Conservation (phyloP, 352 stramenopile species). For the Phytophthora capsici region DNA sequence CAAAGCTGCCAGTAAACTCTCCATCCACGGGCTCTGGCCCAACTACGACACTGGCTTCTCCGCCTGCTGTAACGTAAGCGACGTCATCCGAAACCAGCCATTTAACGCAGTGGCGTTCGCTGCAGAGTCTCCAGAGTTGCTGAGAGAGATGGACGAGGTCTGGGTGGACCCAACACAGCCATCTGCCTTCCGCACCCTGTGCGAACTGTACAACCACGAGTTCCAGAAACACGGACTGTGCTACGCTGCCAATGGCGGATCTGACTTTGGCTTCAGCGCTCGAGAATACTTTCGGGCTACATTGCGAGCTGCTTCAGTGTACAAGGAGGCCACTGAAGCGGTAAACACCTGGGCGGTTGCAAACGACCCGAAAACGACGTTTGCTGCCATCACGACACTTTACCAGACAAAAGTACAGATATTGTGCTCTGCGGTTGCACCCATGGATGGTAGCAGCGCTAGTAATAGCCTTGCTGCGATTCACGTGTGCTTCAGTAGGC, state of each 20-base stretch:
- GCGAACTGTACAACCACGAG: slow-evolving; percentile 88
- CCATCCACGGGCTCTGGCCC: slow-evolving; percentile 64
- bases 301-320: slow-evolving; percentile 27
- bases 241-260: slow-evolving; percentile 59
- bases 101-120: slow-evolving; percentile 42
- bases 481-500: slow-evolving; percentile 50
- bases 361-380: slow-evolving; percentile 27
- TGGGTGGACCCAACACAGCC: slow-evolving; percentile 58
- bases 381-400: slow-evolving; percentile 39
- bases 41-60: slow-evolving; percentile 52
- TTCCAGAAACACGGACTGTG: slow-evolving; percentile 90
- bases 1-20: slow-evolving; percentile 39
- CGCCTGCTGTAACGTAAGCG: slow-evolving; percentile 55
- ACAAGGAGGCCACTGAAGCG: slow-evolving; percentile 26
- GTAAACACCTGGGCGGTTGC: slow-evolving; percentile 43
- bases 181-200: slow-evolving; percentile 55
- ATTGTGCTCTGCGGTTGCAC: slow-evolving; percentile 42
- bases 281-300: slow-evolving; percentile 42
- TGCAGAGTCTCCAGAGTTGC: slow-evolving; percentile 33
- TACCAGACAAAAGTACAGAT: slow-evolving; percentile 47
- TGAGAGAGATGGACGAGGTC: slow-evolving; percentile 41
- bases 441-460: slow-evolving; percentile 5
- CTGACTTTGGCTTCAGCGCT: slow-evolving; percentile 38
- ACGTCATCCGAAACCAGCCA: slow-evolving; percentile 38
- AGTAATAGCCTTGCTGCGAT: slow-evolving; percentile 44